Percentiles rank a stretch among this genome's conserved stretches.
phyloP scores from a whole-genome alignment of 2,329 filamentous ascomycete genomes.

The Penicillium crustosum region DNA sequence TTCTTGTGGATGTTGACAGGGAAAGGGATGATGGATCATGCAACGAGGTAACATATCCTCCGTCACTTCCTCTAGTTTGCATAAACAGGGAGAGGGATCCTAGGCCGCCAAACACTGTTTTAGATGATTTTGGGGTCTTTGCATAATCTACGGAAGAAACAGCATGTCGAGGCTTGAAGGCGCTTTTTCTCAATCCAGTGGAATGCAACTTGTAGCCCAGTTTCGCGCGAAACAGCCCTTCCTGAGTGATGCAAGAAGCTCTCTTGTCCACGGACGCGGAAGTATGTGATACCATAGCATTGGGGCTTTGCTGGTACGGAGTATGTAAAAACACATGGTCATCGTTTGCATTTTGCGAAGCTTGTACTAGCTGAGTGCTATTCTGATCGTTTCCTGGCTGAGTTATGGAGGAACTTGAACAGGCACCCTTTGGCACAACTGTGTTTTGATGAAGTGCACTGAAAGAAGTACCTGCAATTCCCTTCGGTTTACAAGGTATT shows the following conservation, averaged over 20 bases:
- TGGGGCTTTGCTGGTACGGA: not conserved
- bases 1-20: not conserved
- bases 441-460: not conserved
- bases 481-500: not conserved
- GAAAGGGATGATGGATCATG: not conserved
- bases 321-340: not conserved
- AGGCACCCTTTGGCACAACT: not conserved
- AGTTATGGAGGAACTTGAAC: not conserved
- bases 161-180: not conserved
- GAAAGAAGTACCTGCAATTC: not conserved
- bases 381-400: not conserved
- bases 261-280: not conserved
- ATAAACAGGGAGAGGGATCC: slow-evolving; percentile 54
- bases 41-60: slow-evolving; percentile 27
- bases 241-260: not conserved
- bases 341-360: not conserved
- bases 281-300: too few relatives aligned
- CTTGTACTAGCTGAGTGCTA: not conserved
- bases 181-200: not conserved
- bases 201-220: not conserved
- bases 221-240: not conserved
- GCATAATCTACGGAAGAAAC: not conserved
- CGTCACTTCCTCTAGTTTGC: slow-evolving; percentile 44
- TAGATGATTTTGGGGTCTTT: not conserved
- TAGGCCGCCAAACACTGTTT: slow-evolving; percentile 30